phyloP scores from a whole-genome alignment of 176 grass and related monocot species.

The Neostapfia colusana region DNA sequence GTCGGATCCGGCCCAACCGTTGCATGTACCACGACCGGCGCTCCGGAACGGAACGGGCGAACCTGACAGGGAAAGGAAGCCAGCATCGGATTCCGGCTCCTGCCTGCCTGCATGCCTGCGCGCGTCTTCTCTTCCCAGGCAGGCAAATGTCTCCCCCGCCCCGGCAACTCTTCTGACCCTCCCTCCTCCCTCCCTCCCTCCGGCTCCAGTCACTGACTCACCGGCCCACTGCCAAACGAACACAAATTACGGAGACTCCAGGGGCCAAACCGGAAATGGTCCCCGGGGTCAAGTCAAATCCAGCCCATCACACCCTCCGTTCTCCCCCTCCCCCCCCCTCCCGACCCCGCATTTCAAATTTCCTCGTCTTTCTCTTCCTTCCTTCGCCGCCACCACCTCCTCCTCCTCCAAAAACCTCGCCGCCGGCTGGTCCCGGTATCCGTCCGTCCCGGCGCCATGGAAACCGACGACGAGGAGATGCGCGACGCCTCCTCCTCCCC shows the following conservation, averaged over 20 bases:
- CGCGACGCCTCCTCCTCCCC: constrained; percentile 28
- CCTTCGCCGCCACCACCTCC: background rate
- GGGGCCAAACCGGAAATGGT: background rate
- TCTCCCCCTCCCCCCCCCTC: background rate
- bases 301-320: constrained; percentile 27
- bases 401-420: background rate
- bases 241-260: rapidly evolving
- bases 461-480: constrained; percentile 52
- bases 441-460: background rate
- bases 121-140: no score
- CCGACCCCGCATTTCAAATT: constrained; percentile 94
- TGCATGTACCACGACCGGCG: no score
- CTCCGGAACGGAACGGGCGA: no score
- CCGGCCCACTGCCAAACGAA: background rate
- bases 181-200: no score
- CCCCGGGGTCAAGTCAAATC: constrained; percentile 29
- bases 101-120: no score
- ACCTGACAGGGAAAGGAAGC: no score
- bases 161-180: no score
- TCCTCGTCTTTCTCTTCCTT: constrained; percentile 21
- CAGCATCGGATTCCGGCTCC: no score
- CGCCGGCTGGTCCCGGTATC: background rate
- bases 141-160: no score
- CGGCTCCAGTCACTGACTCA: no score
- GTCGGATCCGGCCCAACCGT: background rate